Conservation (phyloP, 768 basidiomycete species). For the Agaricus subrufescens region DNA sequence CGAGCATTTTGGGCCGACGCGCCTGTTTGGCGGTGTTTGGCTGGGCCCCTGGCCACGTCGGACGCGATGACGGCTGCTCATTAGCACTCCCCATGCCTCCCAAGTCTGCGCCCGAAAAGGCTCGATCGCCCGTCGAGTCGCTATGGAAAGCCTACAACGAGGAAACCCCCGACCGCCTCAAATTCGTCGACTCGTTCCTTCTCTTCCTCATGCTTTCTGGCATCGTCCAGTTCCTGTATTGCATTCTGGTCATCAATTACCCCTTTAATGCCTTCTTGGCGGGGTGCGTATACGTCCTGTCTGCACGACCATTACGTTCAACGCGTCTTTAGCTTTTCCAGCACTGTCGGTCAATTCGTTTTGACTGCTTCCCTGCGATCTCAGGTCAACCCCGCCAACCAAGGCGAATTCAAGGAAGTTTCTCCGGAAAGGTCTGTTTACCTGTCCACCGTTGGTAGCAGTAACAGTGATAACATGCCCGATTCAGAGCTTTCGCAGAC, state of each 20-base stretch:
- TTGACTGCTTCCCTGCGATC: slow-evolving; percentile 87
- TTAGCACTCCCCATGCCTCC: slow-evolving; percentile 26
- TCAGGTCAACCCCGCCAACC: slow-evolving; percentile 88
- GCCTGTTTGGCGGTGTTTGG: slow-evolving; percentile 27
- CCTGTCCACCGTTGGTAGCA: not conserved
- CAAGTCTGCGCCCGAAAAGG: slow-evolving; percentile 24
- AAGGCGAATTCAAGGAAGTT: slow-evolving; percentile 78
- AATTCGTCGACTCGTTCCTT: slow-evolving; percentile 92
- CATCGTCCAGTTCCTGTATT: slow-evolving; percentile 86
- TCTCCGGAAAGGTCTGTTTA: slow-evolving; percentile 75
- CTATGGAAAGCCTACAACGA: slow-evolving; percentile 77
- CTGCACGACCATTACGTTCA: not conserved
- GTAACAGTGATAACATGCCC: not conserved
- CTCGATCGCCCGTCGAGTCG: slow-evolving; percentile 36
- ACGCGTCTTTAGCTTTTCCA: slow-evolving; percentile 64
- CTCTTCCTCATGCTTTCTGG: slow-evolving; percentile 90
- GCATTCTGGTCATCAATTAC: slow-evolving; percentile 85
- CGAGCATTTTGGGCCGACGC: slow-evolving; percentile 10
- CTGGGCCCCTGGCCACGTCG: slow-evolving; percentile 30
- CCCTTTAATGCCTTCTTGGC: slow-evolving; percentile 98
- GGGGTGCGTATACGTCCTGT: slow-evolving; percentile 54
- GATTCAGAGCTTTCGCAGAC: slow-evolving; percentile 90
- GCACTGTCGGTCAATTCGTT: slow-evolving; percentile 96
- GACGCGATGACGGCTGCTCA: slow-evolving; percentile 8
- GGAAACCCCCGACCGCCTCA: slow-evolving; percentile 78